Evolutionary conservation across 208 protist species (phyloP).

Genomic region (Trypanosoma lewisi): DNA sequence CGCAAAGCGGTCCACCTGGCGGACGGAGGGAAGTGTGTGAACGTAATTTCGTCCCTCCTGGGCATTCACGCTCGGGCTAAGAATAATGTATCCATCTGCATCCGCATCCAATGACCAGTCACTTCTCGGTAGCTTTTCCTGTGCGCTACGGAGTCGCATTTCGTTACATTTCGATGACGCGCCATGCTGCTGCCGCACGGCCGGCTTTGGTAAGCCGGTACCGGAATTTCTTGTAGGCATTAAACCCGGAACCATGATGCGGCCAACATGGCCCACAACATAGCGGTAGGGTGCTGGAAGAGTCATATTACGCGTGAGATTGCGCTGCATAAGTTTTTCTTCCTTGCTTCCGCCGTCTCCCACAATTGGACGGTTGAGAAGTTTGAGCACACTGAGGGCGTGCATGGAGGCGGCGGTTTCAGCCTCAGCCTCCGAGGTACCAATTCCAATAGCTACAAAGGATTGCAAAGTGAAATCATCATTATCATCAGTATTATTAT

Average conservation of each 20-base stretch:
- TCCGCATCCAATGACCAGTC: slow-evolving; percentile 74
- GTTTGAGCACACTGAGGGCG: slow-evolving; percentile 48
- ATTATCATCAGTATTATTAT: not conserved
- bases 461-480: slow-evolving; percentile 7
- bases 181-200: slow-evolving; percentile 8
- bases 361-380: slow-evolving; percentile 37
- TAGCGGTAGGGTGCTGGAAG: slow-evolving; percentile 21
- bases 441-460: slow-evolving; percentile 82
- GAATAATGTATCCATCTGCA: slow-evolving; percentile 64
- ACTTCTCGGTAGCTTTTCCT: slow-evolving; percentile 27
- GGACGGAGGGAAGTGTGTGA: slow-evolving; percentile 77
- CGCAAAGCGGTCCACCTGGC: slow-evolving; percentile 50
- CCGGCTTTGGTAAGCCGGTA: not conserved
- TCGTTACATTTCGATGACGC: not conserved
- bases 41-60: slow-evolving; percentile 51
- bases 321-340: slow-evolving; percentile 1
- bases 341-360: not conserved
- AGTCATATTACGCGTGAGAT: slow-evolving; percentile 11
- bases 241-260: slow-evolving; percentile 48
- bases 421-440: slow-evolving; percentile 39
- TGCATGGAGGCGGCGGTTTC: slow-evolving; percentile 74
- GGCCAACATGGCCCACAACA: slow-evolving; percentile 40
- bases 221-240: not conserved
- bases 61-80: slow-evolving; percentile 35
- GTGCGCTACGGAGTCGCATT: slow-evolving; percentile 16